Conservation (phyloP, 2,329 filamentous ascomycete genomes). For the Fusarium dimerum region DNA sequence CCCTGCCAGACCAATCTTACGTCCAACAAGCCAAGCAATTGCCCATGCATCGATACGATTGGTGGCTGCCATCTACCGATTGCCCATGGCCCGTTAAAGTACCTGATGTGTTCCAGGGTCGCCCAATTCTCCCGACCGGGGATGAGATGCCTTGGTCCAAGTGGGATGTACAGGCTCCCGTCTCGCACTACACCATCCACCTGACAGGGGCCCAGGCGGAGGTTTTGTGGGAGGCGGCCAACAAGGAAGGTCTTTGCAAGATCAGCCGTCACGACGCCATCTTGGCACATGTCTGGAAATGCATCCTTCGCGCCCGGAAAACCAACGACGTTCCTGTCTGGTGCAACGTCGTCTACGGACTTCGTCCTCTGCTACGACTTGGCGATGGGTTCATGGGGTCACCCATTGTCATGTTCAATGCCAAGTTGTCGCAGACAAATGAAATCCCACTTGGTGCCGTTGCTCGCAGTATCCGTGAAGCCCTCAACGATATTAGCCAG, state of each 20-base stretch:
- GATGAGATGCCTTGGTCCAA: constrained; percentile 26
- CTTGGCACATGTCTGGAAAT: constrained; percentile 29
- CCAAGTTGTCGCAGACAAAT: constrained; percentile 13
- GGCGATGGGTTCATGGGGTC: constrained; percentile 20
- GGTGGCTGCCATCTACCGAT: constrained; percentile 16
- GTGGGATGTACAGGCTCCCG: constrained; percentile 20
- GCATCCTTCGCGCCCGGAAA: constrained; percentile 23
- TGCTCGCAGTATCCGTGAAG: constrained; percentile 13
- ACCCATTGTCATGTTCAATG: constrained; percentile 25
- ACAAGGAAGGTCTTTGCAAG: background rate
- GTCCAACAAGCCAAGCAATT: constrained; percentile 7
- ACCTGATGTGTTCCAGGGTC: constrained; percentile 5
- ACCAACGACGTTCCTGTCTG: constrained; percentile 12
- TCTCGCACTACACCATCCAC: constrained; percentile 26
- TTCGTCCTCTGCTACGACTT: constrained; percentile 15
- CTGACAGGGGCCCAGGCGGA: constrained; percentile 17
- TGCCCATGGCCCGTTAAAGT: constrained; percentile 17
- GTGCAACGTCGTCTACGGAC: constrained; percentile 24
- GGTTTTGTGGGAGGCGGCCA: constrained; percentile 4
- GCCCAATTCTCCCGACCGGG: constrained; percentile 4
- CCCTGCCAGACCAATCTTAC: constrained; percentile 4
- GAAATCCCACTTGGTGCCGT: background rate
- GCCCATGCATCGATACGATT: constrained; percentile 27
- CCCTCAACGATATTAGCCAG: constrained; percentile 8
- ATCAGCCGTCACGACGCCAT: constrained; percentile 27